Evolutionary conservation across 805 yeast species (phyloP).

Genomic region (Komagataella populi): DNA sequence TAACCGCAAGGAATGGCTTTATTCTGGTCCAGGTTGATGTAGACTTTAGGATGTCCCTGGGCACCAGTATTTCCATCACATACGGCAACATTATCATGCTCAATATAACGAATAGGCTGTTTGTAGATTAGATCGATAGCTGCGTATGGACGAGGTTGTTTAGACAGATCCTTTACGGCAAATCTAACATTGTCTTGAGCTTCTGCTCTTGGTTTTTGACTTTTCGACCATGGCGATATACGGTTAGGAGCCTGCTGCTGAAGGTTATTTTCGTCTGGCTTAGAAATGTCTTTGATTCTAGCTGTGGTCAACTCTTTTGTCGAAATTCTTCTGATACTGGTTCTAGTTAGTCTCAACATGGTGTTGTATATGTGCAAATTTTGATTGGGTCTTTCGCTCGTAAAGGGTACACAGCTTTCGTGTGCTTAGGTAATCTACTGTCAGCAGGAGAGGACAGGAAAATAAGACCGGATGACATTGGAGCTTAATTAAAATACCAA

Average conservation of each 20-base stretch:
- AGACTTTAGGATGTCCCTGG: slow-evolving; percentile 79
- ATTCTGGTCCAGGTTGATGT: slow-evolving; percentile 68
- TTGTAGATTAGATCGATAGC: slow-evolving; percentile 74
- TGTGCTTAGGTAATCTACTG: background rate
- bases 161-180: slow-evolving; percentile 50
- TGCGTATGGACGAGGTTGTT: slow-evolving; percentile 70
- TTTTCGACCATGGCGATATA: slow-evolving; percentile 51
- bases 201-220: slow-evolving; percentile 49
- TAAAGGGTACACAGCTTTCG: background rate
- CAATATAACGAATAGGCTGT: slow-evolving; percentile 54
- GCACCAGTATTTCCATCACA: slow-evolving; percentile 68
- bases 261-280: slow-evolving; percentile 10
- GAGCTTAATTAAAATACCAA: background rate
- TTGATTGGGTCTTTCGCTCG: background rate
- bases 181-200: slow-evolving; percentile 52
- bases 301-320: background rate
- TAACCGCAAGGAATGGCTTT: slow-evolving; percentile 66
- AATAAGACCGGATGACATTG: background rate
- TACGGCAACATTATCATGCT: slow-evolving; percentile 50
- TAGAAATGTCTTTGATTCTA: background rate
- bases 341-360: background rate
- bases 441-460: background rate
- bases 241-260: slow-evolving; percentile 68
- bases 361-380: background rate
- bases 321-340: background rate